These are phyloP conservation scores for Nakazawaea pomicola DNA, from an alignment of 805 yeast genomes.

Conservation along the genomic window DNA sequence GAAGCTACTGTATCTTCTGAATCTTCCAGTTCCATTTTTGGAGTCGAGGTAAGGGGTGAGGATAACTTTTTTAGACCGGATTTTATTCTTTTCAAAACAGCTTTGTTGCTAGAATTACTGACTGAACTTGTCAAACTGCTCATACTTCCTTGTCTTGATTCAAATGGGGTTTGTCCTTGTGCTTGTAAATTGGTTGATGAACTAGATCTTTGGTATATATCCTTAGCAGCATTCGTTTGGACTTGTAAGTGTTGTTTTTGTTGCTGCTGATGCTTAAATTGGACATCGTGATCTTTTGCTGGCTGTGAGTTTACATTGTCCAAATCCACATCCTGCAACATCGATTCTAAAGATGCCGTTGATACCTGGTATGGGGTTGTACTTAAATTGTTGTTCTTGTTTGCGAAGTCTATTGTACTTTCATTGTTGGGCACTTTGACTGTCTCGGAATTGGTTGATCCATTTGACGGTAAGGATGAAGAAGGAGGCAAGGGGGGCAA, in stretches of 20 bases:
- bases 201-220: neutral
- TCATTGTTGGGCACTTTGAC: neutral
- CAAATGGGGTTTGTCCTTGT: no score
- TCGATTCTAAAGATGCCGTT: constrained; percentile 1
- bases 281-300: no score
- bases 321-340: neutral
- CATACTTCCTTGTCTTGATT: constrained; percentile 8
- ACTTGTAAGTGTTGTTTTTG: neutral
- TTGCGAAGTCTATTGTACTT: neutral
- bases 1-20: neutral
- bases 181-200: neutral
- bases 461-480: neutral
- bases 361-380: neutral
- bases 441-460: neutral
- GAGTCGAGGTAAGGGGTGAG: constrained; percentile 2
- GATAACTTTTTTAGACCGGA: constrained; percentile 8
- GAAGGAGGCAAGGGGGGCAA: constrained; percentile 2
- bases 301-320: neutral
- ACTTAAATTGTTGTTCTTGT: neutral
- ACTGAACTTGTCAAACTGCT: neutral
- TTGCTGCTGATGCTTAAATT: neutral
- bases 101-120: constrained; percentile 1
- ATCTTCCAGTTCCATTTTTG: neutral
- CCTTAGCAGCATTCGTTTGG: neutral
- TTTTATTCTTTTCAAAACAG: constrained; percentile 7